Conservation (phyloP, 2,329 filamentous ascomycete genomes). For the Zymoseptoria passerinii region DNA sequence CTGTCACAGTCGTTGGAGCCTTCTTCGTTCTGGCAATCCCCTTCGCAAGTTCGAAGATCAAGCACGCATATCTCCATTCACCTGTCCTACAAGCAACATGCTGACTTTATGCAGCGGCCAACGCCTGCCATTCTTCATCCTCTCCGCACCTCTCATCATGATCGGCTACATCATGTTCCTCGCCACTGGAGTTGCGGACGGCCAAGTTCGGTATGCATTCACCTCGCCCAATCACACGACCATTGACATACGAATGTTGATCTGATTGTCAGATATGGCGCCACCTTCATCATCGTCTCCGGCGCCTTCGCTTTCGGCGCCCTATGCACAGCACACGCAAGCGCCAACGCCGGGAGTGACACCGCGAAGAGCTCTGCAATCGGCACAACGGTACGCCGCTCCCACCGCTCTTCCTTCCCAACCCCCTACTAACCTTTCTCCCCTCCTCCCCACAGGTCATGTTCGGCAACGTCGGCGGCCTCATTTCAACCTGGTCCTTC, state of each 20-base stretch:
- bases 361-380: conserved; percentile 60
- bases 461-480: conserved; percentile 61
- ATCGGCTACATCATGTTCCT: conserved; percentile 64
- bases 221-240: conserved; percentile 57
- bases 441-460: conserved; percentile 51
- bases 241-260: background rate
- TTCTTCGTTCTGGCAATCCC: conserved; percentile 59
- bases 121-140: conserved; percentile 53
- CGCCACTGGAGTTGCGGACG: conserved; percentile 37
- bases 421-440: background rate
- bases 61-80: conserved; percentile 24
- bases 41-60: conserved; percentile 52
- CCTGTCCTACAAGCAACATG: no score
- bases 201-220: conserved; percentile 56
- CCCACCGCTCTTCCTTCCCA: no score
- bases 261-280: conserved; percentile 32
- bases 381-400: conserved; percentile 31
- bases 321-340: background rate
- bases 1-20: conserved; percentile 46
- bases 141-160: conserved; percentile 56
- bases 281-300: conserved; percentile 48
- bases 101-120: conserved; percentile 13
- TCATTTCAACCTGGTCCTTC: conserved; percentile 27
- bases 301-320: conserved; percentile 62
- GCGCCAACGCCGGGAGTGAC: conserved; percentile 62